These are phyloP conservation scores for Euclidium syriacum DNA, from an alignment of 345 rosid genomes.

Conservation along the genomic window DNA sequence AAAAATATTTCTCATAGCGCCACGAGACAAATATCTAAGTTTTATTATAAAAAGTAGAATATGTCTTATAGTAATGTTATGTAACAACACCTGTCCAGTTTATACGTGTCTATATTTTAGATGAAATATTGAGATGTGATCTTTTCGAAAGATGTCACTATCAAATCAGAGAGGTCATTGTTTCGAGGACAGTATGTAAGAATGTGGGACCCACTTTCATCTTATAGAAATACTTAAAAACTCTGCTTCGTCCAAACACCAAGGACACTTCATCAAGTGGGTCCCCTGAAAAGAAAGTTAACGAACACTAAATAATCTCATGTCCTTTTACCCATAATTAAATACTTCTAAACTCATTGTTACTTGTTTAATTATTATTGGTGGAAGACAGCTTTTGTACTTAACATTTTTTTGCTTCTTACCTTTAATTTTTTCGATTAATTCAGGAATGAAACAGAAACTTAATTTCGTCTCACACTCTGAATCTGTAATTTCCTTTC, in stretches of 20 bases:
- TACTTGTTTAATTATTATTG: background rate
- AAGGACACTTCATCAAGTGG: background rate
- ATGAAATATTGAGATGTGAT: background rate
- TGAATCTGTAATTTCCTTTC: background rate
- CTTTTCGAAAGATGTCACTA: background rate
- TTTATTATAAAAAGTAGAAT: background rate
- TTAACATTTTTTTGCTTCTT: background rate
- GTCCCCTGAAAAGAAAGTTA: background rate
- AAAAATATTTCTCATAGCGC: too few relatives aligned
- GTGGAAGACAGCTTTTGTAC: background rate
- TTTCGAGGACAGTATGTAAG: background rate
- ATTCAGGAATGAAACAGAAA: background rate
- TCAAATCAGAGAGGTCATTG: background rate
- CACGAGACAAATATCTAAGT: too few relatives aligned
- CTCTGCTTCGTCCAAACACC: background rate
- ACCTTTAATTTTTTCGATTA: background rate
- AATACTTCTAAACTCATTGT: background rate
- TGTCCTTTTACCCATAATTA: too few relatives aligned
- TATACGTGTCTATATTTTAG: background rate
- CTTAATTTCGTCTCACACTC: background rate
- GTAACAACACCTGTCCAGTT: too few relatives aligned
- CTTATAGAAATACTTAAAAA: background rate
- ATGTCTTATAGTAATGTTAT: too few relatives aligned
- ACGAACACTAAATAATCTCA: background rate
- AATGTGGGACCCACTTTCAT: constrained; percentile 1